Evolutionary conservation across 345 rosid species (phyloP).

Genomic region (Cochlearia excelsa): DNA sequence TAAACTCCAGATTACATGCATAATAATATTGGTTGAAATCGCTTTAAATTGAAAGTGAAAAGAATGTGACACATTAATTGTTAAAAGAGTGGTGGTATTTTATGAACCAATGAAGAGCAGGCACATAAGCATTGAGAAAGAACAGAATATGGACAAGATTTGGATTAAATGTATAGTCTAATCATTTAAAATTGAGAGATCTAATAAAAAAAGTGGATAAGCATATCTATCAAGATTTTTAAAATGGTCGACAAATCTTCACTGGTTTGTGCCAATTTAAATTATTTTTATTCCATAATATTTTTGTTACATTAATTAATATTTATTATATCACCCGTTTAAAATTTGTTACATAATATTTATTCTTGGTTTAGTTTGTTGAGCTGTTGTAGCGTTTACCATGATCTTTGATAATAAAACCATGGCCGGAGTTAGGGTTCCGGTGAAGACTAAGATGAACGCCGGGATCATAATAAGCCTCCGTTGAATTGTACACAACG

Average conservation of each 20-base stretch:
- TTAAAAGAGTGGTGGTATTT: background rate
- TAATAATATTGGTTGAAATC: too few relatives aligned
- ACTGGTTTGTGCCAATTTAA: background rate
- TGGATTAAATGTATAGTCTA: background rate
- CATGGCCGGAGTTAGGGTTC: constrained; percentile 42
- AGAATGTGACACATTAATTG: background rate
- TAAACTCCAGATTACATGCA: too few relatives aligned
- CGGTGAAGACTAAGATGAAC: constrained; percentile 50
- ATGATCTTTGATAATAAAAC: constrained; percentile 39
- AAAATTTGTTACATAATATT: background rate
- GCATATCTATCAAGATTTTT: background rate
- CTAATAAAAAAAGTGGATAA: background rate
- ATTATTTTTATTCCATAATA: too few relatives aligned
- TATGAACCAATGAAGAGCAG: too few relatives aligned
- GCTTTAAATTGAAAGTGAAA: too few relatives aligned
- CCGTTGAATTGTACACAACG: constrained; percentile 53
- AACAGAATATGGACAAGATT: too few relatives aligned
- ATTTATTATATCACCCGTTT: too few relatives aligned
- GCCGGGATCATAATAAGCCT: constrained; percentile 64
- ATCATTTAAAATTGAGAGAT: background rate
- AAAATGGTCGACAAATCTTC: background rate
- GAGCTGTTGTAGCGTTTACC: constrained; percentile 40
- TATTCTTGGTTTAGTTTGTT: constrained; percentile 5
- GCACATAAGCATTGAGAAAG: too few relatives aligned
- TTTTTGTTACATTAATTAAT: too few relatives aligned